Conservation (phyloP, 208 protist genomes). For the Acanthamoeba royreba region DNA sequence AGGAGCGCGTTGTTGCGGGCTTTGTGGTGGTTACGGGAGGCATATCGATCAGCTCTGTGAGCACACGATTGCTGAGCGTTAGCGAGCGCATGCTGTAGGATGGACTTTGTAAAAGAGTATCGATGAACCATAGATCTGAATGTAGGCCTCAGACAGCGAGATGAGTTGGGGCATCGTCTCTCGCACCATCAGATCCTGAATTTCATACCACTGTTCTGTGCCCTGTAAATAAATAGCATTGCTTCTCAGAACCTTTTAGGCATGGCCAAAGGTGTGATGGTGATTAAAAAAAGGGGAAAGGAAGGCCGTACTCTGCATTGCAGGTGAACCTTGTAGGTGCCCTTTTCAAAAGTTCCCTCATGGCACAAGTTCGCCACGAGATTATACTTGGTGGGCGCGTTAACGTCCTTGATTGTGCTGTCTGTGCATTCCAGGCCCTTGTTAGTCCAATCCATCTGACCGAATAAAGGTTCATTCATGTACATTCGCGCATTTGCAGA, state of each 20-base stretch:
- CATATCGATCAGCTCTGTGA: not conserved
- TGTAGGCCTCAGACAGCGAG: slow-evolving; percentile 75
- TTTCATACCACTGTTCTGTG: slow-evolving; percentile 79
- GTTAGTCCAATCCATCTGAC: too few relatives aligned
- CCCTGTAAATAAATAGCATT: slow-evolving; percentile 24
- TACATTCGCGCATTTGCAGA: slow-evolving; percentile 66
- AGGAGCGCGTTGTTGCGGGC: not conserved
- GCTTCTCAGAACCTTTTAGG: not conserved
- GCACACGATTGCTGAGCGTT: not conserved
- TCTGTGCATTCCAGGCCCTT: too few relatives aligned
- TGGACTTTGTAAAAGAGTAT: not conserved
- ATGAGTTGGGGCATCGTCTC: slow-evolving; percentile 80
- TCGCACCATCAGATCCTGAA: slow-evolving; percentile 78
- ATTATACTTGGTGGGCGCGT: not conserved
- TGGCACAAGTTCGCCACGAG: not conserved
- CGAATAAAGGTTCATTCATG: too few relatives aligned
- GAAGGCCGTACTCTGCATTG: slow-evolving; percentile 69
- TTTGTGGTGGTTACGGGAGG: not conserved
- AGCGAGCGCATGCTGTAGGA: not conserved
- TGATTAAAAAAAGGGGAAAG: slow-evolving; percentile 44
- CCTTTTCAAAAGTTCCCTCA: not conserved
- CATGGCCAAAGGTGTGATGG: slow-evolving; percentile 53
- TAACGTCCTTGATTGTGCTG: not conserved
- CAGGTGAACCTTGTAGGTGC: slow-evolving; percentile 74
- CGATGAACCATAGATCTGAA: slow-evolving; percentile 72